Base-by-base conservation (phyloP, 2,329 filamentous ascomycete genomes). In the Penicillium janthinellum region DNA sequence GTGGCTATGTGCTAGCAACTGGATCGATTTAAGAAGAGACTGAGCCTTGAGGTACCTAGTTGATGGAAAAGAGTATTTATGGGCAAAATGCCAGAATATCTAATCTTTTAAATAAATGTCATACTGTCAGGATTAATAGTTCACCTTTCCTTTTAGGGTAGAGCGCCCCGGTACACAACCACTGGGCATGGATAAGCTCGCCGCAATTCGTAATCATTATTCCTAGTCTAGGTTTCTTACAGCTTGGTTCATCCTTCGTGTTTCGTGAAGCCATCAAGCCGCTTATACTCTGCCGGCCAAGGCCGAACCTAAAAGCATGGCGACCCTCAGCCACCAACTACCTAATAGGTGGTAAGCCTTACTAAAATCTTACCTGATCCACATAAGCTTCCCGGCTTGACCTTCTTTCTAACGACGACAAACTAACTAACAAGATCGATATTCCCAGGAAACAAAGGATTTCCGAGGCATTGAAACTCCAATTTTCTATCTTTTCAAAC, bases 1-100 rank as follows among this genome's bases (percentile, higher is more conserved):
- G 82, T 0, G 82, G 82, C 64, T 84, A 65, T 69, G 80, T 81
- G 20, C 67, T 80, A 48, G 70, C 69, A 5, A 38, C 49, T 22
- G 49, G 49, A 5, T 52, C 49, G 15, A 22, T 52, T n/a, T 51
- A 51, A 51, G 31, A 10, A 31, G 31, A 31, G 6, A 31, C 31
- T 31, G 28, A 2, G 11, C 6, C 31, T 31, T 31, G 8, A 31
- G 31, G 0, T 31, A 22, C 22, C 22, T 22, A 31, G 31, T 31
- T 1, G 6, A 31, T 31, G 8, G 1, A 31, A 31, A 31, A 10
- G 1, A 10, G 1, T 31, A 10, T 10, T 31, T 31, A 10, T 2
- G 31, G 31, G 31, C 31, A 31, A 10, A 8, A 10, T 8, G 31
- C 31, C 31, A 31, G 31, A 31, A 31, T 31, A 10, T 31, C 1